phyloP scores from a whole-genome alignment of 2,329 filamentous ascomycete genomes.

The Penicillium sp. region DNA sequence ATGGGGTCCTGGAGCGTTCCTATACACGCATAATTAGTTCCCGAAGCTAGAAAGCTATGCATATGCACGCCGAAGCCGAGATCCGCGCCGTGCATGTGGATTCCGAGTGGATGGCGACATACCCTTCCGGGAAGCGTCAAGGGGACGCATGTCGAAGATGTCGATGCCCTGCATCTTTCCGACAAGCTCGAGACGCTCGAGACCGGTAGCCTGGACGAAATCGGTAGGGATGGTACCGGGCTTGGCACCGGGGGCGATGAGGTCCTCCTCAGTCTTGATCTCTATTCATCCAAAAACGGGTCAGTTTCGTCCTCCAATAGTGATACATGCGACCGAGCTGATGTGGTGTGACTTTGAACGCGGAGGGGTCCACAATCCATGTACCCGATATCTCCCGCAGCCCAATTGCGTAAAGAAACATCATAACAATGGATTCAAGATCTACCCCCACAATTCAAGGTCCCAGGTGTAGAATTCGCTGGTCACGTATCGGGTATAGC shows the following conservation, averaged over 20 bases:
- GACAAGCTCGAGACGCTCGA: conserved; percentile 97
- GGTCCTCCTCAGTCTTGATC: conserved; percentile 77
- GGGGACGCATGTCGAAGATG: conserved; percentile 96
- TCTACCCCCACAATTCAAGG: conserved; percentile 3
- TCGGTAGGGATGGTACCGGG: conserved; percentile 88
- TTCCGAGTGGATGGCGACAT: conserved; percentile 31
- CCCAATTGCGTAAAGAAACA: conserved; percentile 6
- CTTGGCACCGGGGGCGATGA: conserved; percentile 77
- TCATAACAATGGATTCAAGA: neutral
- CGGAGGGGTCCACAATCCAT: conserved; percentile 14
- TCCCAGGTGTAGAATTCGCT: conserved; percentile 14
- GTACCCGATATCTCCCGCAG: conserved; percentile 9
- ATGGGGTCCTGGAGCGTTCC: conserved; percentile 90
- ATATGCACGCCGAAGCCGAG: neutral
- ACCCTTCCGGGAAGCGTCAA: conserved; percentile 89
- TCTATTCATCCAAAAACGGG: conserved; percentile 56
- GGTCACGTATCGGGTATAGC: conserved; percentile 5
- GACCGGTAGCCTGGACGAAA: conserved; percentile 91
- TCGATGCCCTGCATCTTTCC: conserved; percentile 99
- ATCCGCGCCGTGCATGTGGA: neutral
- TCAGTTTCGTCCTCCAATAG: conserved; percentile 19
- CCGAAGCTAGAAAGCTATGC: neutral
- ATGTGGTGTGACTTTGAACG: conserved; percentile 2
- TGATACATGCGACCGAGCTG: neutral
- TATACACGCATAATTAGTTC: conserved; percentile 35